Evolutionary conservation across 2,329 filamentous ascomycete genomes (phyloP), one percentile per base, ranked within the genome.

Genomic region (Cercospora citrullina): DNA sequence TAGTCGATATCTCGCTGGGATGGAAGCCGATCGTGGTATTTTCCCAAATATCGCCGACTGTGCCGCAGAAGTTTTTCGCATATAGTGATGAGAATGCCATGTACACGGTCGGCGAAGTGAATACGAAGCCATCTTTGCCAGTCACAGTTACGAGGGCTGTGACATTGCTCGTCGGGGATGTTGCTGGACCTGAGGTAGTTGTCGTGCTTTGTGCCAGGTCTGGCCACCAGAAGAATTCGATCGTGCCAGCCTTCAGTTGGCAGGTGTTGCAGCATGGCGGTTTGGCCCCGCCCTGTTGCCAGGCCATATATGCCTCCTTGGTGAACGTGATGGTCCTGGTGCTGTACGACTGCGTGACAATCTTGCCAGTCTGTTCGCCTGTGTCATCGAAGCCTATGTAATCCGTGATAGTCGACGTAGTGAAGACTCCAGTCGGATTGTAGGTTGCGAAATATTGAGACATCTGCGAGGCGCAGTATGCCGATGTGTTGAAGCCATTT

Each of bases 211-310:
- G 60, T 21, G 66, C 66, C n/a, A 68, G 48, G 21, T 33, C 66
- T 8, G 66, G 66, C 66, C 66, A 68, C 66, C 66, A 68, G 55
- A 60, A 68, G 45, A 68, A 68, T 33, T 68, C 53, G 12, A 68
- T 68, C 5, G 66, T 68, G 9, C 66, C 66, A 33, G 66, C 66
- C 12, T n/a, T 42, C n/a, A 68, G 48, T 31, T 48, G 66, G 36
- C 66, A 68, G 9, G 53, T 60, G 14, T 28, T 39, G 23, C 66
- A 68, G 33, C 66, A 68, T 57, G 66, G 66, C 42, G 66, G 61
- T 28, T 68, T 68, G 26, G 66, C 66, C 1, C 66, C 66, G 12
- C 66, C 66, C 3, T 60, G 55, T 30, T 60, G 51, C 26, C 64
- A 68, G 4, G 66, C 66, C 42, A 53, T 60, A n/a, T 68, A 64